Percentiles rank a stretch among this genome's conserved stretches.
These are phyloP conservation scores for Beta corolliflora DNA, from an alignment of 179 eudicot species.

Conservation along the genomic window DNA sequence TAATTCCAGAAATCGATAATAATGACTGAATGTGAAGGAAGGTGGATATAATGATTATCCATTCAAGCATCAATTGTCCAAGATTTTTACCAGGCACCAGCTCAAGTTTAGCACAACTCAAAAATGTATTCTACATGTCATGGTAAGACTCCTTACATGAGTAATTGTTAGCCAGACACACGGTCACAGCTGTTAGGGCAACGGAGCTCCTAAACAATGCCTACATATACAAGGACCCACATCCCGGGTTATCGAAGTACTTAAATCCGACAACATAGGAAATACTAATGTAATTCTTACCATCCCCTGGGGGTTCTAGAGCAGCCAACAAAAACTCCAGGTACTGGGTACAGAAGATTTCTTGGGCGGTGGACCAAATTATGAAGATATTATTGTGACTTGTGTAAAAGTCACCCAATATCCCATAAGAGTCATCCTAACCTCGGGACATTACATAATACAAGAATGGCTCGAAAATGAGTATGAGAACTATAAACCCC, in stretches of 20 bases:
- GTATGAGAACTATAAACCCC: background rate
- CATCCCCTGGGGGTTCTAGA: background rate
- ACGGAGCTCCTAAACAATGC: too few species aligned
- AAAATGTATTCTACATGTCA: background rate
- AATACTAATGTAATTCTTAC: background rate
- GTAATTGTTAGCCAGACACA: background rate
- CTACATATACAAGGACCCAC: too few species aligned
- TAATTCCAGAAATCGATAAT: background rate
- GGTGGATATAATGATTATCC: background rate
- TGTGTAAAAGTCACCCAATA: background rate
- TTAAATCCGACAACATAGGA: background rate
- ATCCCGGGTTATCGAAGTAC: background rate
- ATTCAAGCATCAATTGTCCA: background rate
- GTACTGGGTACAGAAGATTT: too few species aligned
- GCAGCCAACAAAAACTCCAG: background rate
- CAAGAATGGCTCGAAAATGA: background rate
- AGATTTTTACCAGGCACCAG: background rate
- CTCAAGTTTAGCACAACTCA: background rate
- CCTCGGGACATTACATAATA: background rate
- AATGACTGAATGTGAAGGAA: background rate
- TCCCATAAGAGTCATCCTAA: background rate
- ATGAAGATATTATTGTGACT: background rate
- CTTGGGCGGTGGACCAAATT: too few species aligned
- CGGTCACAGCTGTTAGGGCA: background rate
- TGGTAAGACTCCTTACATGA: background rate